Base-by-base conservation (phyloP, 805 yeast genomes). In the Kodamaea laetipori region DNA sequence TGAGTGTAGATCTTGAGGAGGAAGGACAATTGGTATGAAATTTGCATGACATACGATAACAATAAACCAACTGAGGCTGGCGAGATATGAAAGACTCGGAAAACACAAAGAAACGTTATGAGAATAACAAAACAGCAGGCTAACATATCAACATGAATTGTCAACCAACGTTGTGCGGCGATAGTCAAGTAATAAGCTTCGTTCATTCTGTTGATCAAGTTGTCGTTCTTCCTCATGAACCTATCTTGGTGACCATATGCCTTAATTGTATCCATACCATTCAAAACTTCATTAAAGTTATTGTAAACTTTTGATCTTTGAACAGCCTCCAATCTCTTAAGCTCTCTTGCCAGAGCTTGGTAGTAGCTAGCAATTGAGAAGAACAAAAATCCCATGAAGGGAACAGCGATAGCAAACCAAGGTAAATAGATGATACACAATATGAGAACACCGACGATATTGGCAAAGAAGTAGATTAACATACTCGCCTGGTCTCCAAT, bases 141-240 rank as follows among this genome's bases (percentile, higher is more conserved):
- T 34, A 80, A 66, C 18, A 76, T 47, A 58, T 84, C 88, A 46
- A 84, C 63, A 37, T 80, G 71, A 37, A 85, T 61, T 1, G 82
- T 77, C 48, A 86, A 69, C 92, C 94, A 86, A 57, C 89, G 72
- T 62, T 84, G 90, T 52, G 80, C 73, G 2, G 85, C 83, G 53
- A 80, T 67, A 3, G 85, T 74, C 39, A 84, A 54, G 51, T 71
- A 80, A 57, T 81, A 81, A 1, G 90, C 79, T 55, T 84, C 82
- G 54, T 84, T 83, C 82, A 82, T 81, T 13, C 61, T 66, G 59
- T 86, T 78, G 40, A 85, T 66, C 16, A 71, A 63, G 2, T 41
- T 30, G 30, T 73, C 64, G 56, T 79, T 79, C 52, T 71, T 75
- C 13, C 54, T 51, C 28, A 76, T 51, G 54, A 86, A 86, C 41